Evolutionary conservation across 2,329 filamentous ascomycete genomes (phyloP).

Genomic region (Furcasterigmium furcatum): DNA sequence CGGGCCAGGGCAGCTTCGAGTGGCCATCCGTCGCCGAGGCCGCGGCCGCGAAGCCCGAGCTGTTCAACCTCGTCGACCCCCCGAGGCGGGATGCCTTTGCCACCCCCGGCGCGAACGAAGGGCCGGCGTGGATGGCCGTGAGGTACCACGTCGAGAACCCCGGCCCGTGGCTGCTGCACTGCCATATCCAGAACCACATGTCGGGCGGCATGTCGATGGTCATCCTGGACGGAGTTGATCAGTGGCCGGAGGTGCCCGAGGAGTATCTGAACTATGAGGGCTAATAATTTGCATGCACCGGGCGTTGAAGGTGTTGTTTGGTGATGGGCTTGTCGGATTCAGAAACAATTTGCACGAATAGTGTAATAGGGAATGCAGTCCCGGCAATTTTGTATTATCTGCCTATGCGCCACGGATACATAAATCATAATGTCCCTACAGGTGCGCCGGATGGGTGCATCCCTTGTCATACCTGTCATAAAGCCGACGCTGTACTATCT

Average conservation of each 20-base stretch:
- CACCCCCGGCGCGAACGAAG: constrained; percentile 27
- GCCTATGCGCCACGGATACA: too few relatives aligned
- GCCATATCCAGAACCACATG: constrained; percentile 52
- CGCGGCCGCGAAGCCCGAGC: constrained; percentile 35
- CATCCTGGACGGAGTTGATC: constrained; percentile 44
- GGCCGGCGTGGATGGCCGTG: constrained; percentile 43
- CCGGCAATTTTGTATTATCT: too few relatives aligned
- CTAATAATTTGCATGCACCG: too few relatives aligned
- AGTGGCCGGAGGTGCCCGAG: constrained; percentile 35
- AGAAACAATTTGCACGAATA: too few relatives aligned
- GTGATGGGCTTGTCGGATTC: too few relatives aligned
- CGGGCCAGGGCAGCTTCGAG: constrained; percentile 44
- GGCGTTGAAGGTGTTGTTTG: too few relatives aligned
- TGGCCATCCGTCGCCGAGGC: constrained; percentile 54
- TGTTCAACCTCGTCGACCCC: constrained; percentile 56
- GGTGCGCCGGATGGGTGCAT: too few relatives aligned
- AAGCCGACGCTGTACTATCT: too few relatives aligned
- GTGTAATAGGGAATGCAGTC: too few relatives aligned
- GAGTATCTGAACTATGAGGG: constrained; percentile 29
- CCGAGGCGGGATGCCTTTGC: constrained; percentile 47
- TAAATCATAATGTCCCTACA: too few relatives aligned
- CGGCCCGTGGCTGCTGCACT: constrained; percentile 53
- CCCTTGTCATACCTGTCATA: too few relatives aligned
- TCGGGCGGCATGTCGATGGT: constrained; percentile 52
- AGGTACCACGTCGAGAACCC: constrained; percentile 51